A percentile compares a stretch with the other conserved stretches of the same genome.
Conservation (phyloP, 2,329 filamentous ascomycete genomes). For the Beauveria brongniartii region DNA sequence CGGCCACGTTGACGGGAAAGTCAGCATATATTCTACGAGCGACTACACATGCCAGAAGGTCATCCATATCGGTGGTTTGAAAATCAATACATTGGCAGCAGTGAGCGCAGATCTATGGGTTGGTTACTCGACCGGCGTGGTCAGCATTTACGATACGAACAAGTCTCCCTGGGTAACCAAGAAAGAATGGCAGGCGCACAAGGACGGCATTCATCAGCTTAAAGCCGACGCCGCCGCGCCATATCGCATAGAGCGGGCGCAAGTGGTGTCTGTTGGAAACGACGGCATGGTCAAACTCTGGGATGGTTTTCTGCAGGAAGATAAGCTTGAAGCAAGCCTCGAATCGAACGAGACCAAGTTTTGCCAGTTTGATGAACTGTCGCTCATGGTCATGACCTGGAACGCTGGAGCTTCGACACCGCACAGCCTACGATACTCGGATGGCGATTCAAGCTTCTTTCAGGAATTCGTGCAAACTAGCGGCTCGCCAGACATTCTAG, state of each 20-base stretch:
- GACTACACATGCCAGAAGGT: constrained; percentile 73
- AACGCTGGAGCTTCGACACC: constrained; percentile 97
- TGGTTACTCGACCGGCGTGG: constrained; percentile 87
- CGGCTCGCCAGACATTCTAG: constrained; percentile 75
- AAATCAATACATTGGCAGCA: constrained; percentile 80
- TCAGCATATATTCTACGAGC: constrained; percentile 79
- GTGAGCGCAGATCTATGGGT: constrained; percentile 84
- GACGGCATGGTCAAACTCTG: constrained; percentile 80
- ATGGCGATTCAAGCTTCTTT: constrained; percentile 69
- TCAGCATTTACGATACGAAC: constrained; percentile 83
- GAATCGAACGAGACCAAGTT: constrained; percentile 74
- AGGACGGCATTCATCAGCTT: constrained; percentile 71
- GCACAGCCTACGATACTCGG: constrained; percentile 62
- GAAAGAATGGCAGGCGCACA: constrained; percentile 93
- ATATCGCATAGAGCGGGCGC: constrained; percentile 75
- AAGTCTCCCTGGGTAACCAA: constrained; percentile 78
- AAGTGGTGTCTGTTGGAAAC: constrained; percentile 78
- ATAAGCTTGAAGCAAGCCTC: constrained; percentile 91
- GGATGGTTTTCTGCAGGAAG: constrained; percentile 89
- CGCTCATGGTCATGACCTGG: constrained; percentile 81
- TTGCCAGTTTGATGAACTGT: constrained; percentile 77
- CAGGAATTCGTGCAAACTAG: constrained; percentile 69
- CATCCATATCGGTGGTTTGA: constrained; percentile 84
- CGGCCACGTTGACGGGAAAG: constrained; percentile 87
- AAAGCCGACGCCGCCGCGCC: constrained; percentile 71